Percentiles rank a stretch among this genome's conserved stretches.
Conservation (phyloP, 2,329 filamentous ascomycete species). For the Beauveria rudraprayagi region DNA sequence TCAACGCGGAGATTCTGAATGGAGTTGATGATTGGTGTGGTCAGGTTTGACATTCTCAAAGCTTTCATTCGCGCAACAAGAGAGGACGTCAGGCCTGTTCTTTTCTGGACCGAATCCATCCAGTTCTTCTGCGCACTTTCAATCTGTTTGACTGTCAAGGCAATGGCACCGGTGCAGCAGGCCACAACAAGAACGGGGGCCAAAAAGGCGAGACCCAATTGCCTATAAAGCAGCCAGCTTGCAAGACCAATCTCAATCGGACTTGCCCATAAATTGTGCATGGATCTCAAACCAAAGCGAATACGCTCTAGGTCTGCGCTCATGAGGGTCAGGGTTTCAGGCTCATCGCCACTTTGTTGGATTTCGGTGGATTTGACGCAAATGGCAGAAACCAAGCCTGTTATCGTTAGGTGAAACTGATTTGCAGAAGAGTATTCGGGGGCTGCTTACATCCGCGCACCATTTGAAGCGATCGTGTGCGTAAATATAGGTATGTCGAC, state of each 20-base stretch:
- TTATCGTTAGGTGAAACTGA: too few relatives aligned
- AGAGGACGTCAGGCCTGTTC: conserved; percentile 31
- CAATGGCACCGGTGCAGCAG: conserved; percentile 18
- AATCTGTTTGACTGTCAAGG: too few relatives aligned
- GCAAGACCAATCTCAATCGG: conserved; percentile 21
- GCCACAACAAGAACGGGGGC: conserved; percentile 11
- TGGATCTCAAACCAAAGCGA: conserved; percentile 12
- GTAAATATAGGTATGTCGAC: conserved; percentile 32
- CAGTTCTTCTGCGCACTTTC: conserved; percentile 18
- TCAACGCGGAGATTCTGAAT: conserved; percentile 18
- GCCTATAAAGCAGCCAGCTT: conserved; percentile 22
- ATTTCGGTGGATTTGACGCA: too few relatives aligned
- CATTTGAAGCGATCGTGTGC: conserved; percentile 25
- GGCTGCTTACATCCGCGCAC: conserved; percentile 15
- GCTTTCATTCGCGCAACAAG: conserved; percentile 37
- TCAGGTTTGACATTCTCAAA: conserved; percentile 35
- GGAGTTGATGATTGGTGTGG: conserved; percentile 17
- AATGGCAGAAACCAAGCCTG: too few relatives aligned
- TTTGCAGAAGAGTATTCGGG: too few relatives aligned
- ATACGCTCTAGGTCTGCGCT: conserved; percentile 27
- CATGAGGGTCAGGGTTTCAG: conserved; percentile 21
- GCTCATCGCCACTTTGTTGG: conserved; percentile 14
- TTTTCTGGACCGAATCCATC: conserved; percentile 35
- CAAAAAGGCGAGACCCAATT: conserved; percentile 20
- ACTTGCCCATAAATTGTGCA: conserved; percentile 24